phyloP scores from a whole-genome alignment of 139 green algal genomes.

The Gonium pectorale region DNA sequence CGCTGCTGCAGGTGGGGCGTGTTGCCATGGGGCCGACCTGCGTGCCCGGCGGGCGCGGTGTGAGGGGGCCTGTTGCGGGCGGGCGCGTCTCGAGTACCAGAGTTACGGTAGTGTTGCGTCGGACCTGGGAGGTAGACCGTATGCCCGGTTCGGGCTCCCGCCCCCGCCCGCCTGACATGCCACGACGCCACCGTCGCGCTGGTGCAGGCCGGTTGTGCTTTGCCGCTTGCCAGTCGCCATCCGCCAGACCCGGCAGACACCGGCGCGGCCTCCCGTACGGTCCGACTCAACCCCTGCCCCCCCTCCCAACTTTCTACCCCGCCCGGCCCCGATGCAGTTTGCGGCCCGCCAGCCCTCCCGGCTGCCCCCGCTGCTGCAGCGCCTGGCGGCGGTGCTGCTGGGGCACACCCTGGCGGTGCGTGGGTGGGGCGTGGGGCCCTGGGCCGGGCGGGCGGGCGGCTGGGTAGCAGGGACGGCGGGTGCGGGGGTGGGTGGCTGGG shows the following conservation, averaged over 20 bases:
- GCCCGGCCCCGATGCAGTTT: not conserved
- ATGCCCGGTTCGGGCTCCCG: too few species aligned
- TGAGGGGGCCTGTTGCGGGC: not conserved
- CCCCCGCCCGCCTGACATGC: too few species aligned
- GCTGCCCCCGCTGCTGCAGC: constrained; percentile 11
- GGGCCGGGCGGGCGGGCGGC: too few species aligned
- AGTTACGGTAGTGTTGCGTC: not conserved
- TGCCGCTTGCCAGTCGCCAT: too few species aligned
- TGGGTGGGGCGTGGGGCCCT: not conserved
- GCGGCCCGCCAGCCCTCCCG: constrained; percentile 8
- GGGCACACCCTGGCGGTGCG: not conserved
- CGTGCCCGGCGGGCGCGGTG: not conserved
- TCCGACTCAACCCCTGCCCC: not conserved
- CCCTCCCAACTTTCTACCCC: not conserved
- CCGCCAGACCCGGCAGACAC: too few species aligned
- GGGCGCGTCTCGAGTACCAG: not conserved
- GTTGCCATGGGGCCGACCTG: not conserved
- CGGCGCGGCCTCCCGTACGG: not conserved
- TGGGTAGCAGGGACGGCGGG: too few species aligned
- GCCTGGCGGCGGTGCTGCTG: not conserved
- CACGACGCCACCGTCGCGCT: too few species aligned
- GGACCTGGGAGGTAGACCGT: too few species aligned
- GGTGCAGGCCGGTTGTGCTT: too few species aligned
- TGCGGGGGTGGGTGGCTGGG: not conserved
- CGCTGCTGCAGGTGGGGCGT: constrained; percentile 16